Percentiles rank a stretch among this genome's conserved stretches.
phyloP scores from a whole-genome alignment of 805 yeast genomes.

The Candida cerambycidarum region DNA sequence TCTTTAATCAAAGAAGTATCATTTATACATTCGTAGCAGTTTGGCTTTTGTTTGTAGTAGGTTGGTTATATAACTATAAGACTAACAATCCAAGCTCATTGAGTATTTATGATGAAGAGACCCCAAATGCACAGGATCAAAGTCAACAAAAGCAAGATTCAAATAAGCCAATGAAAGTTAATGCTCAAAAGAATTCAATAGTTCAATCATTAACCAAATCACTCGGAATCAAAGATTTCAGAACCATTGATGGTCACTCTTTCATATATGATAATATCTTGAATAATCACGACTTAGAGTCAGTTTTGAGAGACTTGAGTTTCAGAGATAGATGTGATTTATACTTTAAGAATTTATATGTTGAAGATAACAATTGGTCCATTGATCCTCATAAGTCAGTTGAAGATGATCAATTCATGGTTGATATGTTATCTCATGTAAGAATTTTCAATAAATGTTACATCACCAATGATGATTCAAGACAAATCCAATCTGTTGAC shows the following conservation, averaged over 20 bases:
- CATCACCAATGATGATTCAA: constrained; percentile 24
- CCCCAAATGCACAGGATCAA: neutral
- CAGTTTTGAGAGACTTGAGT: constrained; percentile 14
- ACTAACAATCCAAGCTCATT: neutral
- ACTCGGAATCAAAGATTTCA: constrained; percentile 18
- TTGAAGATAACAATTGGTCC: constrained; percentile 45
- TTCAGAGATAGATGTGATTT: constrained; percentile 41
- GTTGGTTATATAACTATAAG: neutral
- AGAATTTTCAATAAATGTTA: constrained; percentile 51
- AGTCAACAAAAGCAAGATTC: neutral
- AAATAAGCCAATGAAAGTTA: constrained; percentile 1
- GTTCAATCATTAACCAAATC: constrained; percentile 16
- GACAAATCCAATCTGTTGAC: constrained; percentile 11
- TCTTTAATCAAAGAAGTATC: neutral
- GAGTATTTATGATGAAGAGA: constrained; percentile 17
- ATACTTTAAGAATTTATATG: constrained; percentile 46
- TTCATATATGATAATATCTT: constrained; percentile 15
- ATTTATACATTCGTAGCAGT: neutral
- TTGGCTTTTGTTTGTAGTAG: neutral
- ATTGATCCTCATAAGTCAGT: constrained; percentile 32
- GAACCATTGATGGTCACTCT: constrained; percentile 23
- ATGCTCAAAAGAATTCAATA: constrained; percentile 11
- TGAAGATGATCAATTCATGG: constrained; percentile 35
- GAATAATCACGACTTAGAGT: constrained; percentile 9
- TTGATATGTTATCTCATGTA: constrained; percentile 45